Base-by-base conservation (phyloP, 176 grass and related monocot genomes). In the Cocos nucifera region DNA sequence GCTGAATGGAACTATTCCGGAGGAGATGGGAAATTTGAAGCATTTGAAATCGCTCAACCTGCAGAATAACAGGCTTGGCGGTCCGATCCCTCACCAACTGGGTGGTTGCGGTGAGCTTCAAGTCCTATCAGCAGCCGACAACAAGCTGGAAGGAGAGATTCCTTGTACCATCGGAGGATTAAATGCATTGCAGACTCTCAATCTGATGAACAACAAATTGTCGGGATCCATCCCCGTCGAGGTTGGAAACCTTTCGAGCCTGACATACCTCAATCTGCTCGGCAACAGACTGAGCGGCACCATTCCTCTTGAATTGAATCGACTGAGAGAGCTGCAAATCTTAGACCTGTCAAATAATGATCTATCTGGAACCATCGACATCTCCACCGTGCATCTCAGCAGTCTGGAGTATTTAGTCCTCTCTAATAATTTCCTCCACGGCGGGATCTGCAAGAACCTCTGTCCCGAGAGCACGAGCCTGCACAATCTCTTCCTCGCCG, bases 181-280 rank as follows among this genome's bases (percentile, higher is more conserved):
- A n/a, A 63, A 32, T 26, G 63, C 10, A 51, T 74, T 97, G 75
- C 81, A 78, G 61, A 78, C 70, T 48, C 83, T 97, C 14, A 91
- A 78, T 51, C 58, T 97, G 17, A 84, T 76, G 24, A 83, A 85
- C 54, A 97, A 97, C 51, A 62, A 6, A 24, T 74, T 97, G 0
- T 75, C 72, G 14, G 87, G 84, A 8, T 44, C 2, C 23, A 83
- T 91, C 59, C 87, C 87, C 17, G 6, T 32, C 3, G 80, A 78
- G 54, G 76, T 91, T 8, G 75, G 81, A 5, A 51, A 64, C 10
- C 75, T 97, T 32, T 66, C 77, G 15, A 67, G 73, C 53, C 29
- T 97, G 65, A 83, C 53, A 16, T 84, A 91, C 72, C 87, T 97
- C 44, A 85, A 91, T 59, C 77, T 97, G 56, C 80, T 97, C 12